phyloP scores from a whole-genome alignment of 2,329 filamentous ascomycete genomes.

The Graphiopsis chlorocephala region DNA sequence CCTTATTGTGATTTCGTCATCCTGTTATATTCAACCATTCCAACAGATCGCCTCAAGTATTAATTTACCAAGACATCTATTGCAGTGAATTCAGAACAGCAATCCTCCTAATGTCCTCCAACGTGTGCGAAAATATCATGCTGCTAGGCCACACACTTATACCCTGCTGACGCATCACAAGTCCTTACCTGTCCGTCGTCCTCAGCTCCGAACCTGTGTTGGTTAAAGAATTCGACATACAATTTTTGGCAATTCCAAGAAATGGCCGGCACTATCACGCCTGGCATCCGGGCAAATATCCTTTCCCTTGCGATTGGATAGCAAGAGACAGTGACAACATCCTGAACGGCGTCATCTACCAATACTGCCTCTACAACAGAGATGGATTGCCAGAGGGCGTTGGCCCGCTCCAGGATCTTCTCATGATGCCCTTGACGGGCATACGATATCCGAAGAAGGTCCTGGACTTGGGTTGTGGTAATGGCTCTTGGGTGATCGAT shows the following conservation, averaged over 20 bases:
- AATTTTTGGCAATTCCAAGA: background rate
- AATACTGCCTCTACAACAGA: background rate
- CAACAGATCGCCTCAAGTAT: background rate
- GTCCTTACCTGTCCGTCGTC: background rate
- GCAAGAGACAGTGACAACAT: background rate
- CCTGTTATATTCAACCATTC: background rate
- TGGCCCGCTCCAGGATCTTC: background rate
- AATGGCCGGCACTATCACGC: conserved; percentile 4
- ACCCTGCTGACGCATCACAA: background rate
- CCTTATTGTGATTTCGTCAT: rapidly evolving
- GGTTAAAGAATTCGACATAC: background rate
- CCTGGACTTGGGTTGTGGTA: conserved; percentile 76
- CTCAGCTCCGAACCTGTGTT: background rate
- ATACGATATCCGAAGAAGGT: conserved; percentile 32
- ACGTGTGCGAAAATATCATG: background rate
- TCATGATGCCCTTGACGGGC: background rate
- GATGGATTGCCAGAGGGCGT: background rate
- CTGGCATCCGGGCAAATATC: conserved; percentile 8
- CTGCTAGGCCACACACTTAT: rapidly evolving
- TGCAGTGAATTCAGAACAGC: background rate
- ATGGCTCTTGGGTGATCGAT: conserved; percentile 86
- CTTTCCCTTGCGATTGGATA: background rate
- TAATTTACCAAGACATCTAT: background rate
- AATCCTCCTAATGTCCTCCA: background rate
- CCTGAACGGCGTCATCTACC: background rate